Percentiles rank a stretch among this genome's conserved stretches.
Conservation (phyloP, 2,329 filamentous ascomycete genomes). For the Colletotrichum somersetense region DNA sequence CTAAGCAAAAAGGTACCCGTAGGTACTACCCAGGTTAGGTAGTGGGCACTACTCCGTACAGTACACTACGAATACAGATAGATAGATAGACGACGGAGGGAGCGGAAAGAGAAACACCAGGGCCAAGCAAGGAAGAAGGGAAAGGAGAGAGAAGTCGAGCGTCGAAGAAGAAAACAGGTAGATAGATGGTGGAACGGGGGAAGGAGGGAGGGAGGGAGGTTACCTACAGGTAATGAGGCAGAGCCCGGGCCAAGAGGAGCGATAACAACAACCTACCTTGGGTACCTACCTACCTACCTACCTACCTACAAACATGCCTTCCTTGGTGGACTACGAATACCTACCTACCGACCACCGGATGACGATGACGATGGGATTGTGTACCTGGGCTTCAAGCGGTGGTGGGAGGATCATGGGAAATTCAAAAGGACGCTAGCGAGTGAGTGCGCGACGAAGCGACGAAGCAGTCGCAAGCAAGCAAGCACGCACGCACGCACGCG, state of each 20-base stretch:
- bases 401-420: conserved; percentile 6
- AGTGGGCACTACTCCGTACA: too few species aligned
- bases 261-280: neutral
- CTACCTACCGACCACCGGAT: neutral
- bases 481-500: neutral
- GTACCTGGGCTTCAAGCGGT: neutral
- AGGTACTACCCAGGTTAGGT: neutral
- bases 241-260: neutral
- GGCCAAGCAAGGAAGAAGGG: conserved; percentile 12
- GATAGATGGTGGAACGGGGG: conserved; percentile 18
- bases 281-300: too few species aligned
- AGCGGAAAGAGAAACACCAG: conserved; percentile 8
- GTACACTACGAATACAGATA: neutral
- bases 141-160: conserved; percentile 21
- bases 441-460: neutral
- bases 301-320: neutral
- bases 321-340: neutral
- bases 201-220: conserved; percentile 34
- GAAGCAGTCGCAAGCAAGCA: neutral
- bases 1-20: conserved; percentile 18
- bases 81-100: neutral
- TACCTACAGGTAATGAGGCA: conserved; percentile 39
- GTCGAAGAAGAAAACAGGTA: conserved; percentile 1
- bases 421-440: conserved; percentile 10
- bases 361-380: conserved; percentile 3